Base-by-base conservation (phyloP, 2,329 filamentous ascomycete species). In the Pyrenochaeta sp. region DNA sequence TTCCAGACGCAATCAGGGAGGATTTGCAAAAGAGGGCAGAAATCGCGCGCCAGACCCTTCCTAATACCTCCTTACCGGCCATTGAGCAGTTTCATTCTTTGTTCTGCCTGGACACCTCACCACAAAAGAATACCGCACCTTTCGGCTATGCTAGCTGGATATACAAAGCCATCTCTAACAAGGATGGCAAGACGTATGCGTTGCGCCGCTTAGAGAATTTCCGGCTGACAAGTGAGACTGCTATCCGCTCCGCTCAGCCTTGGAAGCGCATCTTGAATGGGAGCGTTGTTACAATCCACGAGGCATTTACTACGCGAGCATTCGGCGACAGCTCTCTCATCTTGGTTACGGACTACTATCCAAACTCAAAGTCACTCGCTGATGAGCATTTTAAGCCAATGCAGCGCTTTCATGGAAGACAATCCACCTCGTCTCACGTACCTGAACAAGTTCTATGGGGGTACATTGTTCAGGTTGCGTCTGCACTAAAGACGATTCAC, bases 291-390 rank as follows among this genome's bases (percentile, higher is more conserved):
- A 90, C 89, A 0, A 86, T 96, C 7, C 88, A 96, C 67, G 92
- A 97, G 75, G 92, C 91, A 0, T 99, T 99, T 69, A 99, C 95
- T 0, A 96, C 92, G 11, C 84, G 92, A 56, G 91, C 90, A 21
- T 99, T 99, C 75, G 91, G 92, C 49, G 95, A 98, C 74, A 96
- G 91, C 76, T 98, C 95, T 2, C 83, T 99, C 49, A 90, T 99
- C 43, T 90, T 99, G 68, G 92, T 96, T 20, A 95, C 92, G 57
- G 92, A 96, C 73, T 99, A 97, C 70, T 91, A 95, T 68, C 94
- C 95, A 1, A 82, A 95, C 17, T 91, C 94, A 2, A 96, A 95
- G 75, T 97, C 94, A 0, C 83, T 99, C 20, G 86, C 89, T 30
- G 94, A 98, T 69, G 86, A 90, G 66, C 91, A 97, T 68, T 87